phyloP scores from a whole-genome alignment of 2,329 filamentous ascomycete genomes.

The Colletotrichum lupini region DNA sequence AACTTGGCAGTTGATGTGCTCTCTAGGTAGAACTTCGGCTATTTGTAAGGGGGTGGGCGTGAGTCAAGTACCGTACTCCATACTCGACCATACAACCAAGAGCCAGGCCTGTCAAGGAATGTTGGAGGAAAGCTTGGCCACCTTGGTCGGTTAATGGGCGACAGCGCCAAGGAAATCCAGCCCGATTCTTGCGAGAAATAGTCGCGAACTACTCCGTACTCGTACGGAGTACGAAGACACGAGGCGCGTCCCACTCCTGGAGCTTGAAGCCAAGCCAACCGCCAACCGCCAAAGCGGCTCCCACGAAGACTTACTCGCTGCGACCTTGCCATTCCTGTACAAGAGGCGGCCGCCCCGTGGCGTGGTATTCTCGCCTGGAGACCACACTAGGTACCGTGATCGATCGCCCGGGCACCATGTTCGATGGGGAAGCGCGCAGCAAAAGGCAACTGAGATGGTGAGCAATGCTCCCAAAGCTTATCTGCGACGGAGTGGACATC shows the following conservation, averaged over 20 bases:
- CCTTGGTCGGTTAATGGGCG: neutral
- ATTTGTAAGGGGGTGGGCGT: neutral
- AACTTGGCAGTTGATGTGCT: neutral
- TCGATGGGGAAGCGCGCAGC: neutral
- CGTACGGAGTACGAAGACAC: neutral
- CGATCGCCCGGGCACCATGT: slow-evolving; percentile 10
- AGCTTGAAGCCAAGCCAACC: neutral
- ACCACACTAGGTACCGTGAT: neutral
- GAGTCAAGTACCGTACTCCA: neutral
- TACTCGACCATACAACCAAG: neutral
- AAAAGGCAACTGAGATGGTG: neutral
- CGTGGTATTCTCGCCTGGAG: neutral
- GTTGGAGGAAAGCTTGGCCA: neutral
- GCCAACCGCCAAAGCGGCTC: neutral
- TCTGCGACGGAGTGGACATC: slow-evolving; percentile 19
- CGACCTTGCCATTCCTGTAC: neutral
- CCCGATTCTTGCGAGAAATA: neutral
- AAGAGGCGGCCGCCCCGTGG: slow-evolving; percentile 13
- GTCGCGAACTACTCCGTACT: neutral
- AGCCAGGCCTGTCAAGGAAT: neutral
- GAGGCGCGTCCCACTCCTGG: neutral
- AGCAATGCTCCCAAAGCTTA: slow-evolving; percentile 18
- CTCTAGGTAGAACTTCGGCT: neutral
- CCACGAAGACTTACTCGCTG: neutral
- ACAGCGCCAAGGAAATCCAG: neutral